These are phyloP conservation scores for Xylariaceae sp. DNA, from an alignment of 2,329 filamentous ascomycete species.

Conservation along the genomic window DNA sequence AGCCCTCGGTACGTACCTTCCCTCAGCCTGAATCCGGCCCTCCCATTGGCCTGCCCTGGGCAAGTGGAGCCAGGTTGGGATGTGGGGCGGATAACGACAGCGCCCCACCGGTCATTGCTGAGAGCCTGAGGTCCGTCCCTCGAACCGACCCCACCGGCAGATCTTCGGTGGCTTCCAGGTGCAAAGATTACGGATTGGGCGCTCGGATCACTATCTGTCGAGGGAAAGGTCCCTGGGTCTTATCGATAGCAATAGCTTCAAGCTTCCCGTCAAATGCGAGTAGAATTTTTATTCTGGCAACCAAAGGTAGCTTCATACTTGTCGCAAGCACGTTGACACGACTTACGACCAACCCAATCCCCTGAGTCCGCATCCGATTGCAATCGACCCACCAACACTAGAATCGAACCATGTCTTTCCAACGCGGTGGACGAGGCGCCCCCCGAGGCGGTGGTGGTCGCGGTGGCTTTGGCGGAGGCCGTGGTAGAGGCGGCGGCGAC, in stretches of 20 bases:
- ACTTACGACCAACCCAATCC: slow-evolving; percentile 6
- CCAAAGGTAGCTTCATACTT: slow-evolving; percentile 10
- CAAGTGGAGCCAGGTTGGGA: background rate
- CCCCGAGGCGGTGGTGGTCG: slow-evolving; percentile 35
- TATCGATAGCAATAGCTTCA: slow-evolving; percentile 22
- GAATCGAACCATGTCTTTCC: slow-evolving; percentile 37
- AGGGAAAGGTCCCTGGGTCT: slow-evolving; percentile 3
- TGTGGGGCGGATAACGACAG: slow-evolving; percentile 5
- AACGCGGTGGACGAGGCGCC: slow-evolving; percentile 38
- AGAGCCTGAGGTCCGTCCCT: background rate
- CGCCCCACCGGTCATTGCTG: slow-evolving; percentile 17
- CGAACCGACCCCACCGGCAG: slow-evolving; percentile 11
- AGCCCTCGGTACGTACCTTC: slow-evolving; percentile 29
- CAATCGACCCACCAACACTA: slow-evolving; percentile 17
- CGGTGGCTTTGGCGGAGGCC: slow-evolving; percentile 34
- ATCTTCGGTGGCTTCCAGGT: slow-evolving; percentile 15
- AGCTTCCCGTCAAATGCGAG: background rate
- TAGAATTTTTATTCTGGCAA: slow-evolving; percentile 20
- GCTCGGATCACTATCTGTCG: slow-evolving; percentile 12
- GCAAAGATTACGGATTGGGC: background rate
- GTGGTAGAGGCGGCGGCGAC: slow-evolving; percentile 29
- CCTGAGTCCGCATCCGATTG: slow-evolving; percentile 12
- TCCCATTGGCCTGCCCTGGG: background rate
- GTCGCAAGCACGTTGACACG: slow-evolving; percentile 17
- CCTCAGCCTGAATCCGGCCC: slow-evolving; percentile 5